Evolutionary conservation across 139 green algal species (phyloP).

Genomic region (Pycnococcus provasolii): DNA sequence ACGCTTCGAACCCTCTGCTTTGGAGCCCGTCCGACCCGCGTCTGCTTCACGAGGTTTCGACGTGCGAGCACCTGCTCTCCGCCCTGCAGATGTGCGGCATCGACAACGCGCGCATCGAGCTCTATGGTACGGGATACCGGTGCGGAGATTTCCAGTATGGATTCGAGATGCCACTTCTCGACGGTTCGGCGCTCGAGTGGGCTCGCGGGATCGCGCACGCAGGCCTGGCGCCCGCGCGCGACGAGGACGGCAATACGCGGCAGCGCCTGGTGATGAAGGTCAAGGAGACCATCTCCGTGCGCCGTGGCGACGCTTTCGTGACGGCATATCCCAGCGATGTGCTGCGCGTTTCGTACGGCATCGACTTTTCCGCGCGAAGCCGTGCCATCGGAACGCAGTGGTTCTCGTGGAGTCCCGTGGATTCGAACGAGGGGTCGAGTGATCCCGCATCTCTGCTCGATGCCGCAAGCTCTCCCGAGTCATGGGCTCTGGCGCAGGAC

Average conservation of each 20-base stretch:
- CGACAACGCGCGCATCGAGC: constrained; percentile 69
- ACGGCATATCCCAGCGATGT: constrained; percentile 47
- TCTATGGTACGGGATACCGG: constrained; percentile 34
- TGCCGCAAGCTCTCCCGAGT: too few relatives aligned
- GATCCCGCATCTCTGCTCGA: too few relatives aligned
- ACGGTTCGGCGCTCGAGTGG: constrained; percentile 61
- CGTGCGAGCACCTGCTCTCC: constrained; percentile 56
- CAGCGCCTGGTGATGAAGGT: constrained; percentile 10
- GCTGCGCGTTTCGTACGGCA: constrained; percentile 38
- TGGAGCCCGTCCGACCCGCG: background rate
- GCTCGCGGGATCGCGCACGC: constrained; percentile 33
- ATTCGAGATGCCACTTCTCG: constrained; percentile 62
- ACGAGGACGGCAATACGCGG: background rate
- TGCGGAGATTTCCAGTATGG: background rate
- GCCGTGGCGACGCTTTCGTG: constrained; percentile 54
- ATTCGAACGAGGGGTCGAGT: constrained; percentile 3
- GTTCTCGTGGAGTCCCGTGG: constrained; percentile 50
- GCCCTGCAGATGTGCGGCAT: constrained; percentile 69
- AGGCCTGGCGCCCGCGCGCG: constrained; percentile 24
- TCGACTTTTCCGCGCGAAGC: constrained; percentile 42
- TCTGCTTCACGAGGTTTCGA: constrained; percentile 19
- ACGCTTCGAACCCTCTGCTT: background rate
- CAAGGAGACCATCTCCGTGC: constrained; percentile 42
- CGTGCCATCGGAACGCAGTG: constrained; percentile 71
- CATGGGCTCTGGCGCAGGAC: constrained; percentile 9